Conservation (phyloP, 2,329 filamentous ascomycete genomes). For the Rhinocladiella similis region DNA sequence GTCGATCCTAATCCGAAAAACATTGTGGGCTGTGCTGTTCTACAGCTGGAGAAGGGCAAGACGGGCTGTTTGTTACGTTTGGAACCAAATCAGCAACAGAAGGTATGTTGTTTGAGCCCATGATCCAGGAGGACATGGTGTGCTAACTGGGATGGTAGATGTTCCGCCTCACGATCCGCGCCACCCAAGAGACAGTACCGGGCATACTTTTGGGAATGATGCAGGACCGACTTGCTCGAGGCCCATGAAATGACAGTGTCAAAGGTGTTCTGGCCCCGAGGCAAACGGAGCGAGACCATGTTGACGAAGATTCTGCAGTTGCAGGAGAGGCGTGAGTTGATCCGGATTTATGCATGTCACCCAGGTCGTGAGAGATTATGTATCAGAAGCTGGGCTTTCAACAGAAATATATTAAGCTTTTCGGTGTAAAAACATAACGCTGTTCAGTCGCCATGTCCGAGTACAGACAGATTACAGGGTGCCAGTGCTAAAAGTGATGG, state of each 20-base stretch:
- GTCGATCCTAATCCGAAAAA: slow-evolving; percentile 95
- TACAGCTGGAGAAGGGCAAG: slow-evolving; percentile 77
- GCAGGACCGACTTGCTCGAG: slow-evolving; percentile 74
- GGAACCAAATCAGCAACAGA: slow-evolving; percentile 89
- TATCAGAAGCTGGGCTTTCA: too few relatives aligned
- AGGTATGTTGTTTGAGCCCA: slow-evolving; percentile 60
- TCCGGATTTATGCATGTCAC: too few relatives aligned
- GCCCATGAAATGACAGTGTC: slow-evolving; percentile 28
- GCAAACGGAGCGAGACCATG: not conserved
- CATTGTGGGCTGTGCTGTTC: slow-evolving; percentile 83
- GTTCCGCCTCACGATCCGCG: slow-evolving; percentile 90
- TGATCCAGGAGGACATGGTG: not conserved
- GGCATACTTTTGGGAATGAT: slow-evolving; percentile 78
- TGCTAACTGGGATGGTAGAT: slow-evolving; percentile 60
- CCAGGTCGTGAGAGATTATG: too few relatives aligned
- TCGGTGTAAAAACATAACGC: not conserved
- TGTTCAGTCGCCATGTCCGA: not conserved
- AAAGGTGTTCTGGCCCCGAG: not conserved
- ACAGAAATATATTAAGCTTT: too few relatives aligned
- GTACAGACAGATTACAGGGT: too few relatives aligned
- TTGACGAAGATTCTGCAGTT: not conserved
- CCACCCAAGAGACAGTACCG: slow-evolving; percentile 88
- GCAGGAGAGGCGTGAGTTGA: not conserved
- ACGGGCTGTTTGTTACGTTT: slow-evolving; percentile 90
- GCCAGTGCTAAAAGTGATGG: too few relatives aligned